A percentile compares a stretch with the other conserved stretches of the same genome.
Evolutionary conservation across 805 yeast genomes (phyloP).

Genomic region (Scheffersomyces lignosus): DNA sequence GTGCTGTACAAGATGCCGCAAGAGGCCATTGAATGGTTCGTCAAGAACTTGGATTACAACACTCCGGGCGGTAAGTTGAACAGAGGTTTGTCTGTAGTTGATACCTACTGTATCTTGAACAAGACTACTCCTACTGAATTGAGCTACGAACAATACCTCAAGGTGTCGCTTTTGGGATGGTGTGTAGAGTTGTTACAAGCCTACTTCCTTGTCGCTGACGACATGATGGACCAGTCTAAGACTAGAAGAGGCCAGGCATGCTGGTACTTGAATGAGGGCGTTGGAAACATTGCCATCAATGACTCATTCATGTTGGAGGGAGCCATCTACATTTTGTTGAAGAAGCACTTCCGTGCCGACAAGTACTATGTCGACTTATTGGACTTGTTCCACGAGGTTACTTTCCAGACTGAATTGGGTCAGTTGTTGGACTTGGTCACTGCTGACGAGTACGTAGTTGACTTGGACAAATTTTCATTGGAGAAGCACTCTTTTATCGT

Average conservation of each 20-base stretch:
- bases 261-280: constrained; percentile 83
- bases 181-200: constrained; percentile 92
- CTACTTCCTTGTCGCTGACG: constrained; percentile 95
- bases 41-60: constrained; percentile 72
- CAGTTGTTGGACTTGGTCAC: constrained; percentile 94
- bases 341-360: constrained; percentile 83
- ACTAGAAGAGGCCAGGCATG: constrained; percentile 99
- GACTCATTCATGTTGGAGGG: constrained; percentile 97
- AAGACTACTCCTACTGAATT: constrained; percentile 60
- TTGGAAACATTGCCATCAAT: constrained; percentile 92
- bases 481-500: constrained; percentile 94
- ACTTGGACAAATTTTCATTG: constrained; percentile 80
- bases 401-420: constrained; percentile 97
- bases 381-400: constrained; percentile 95
- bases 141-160: constrained; percentile 67
- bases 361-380: constrained; percentile 83
- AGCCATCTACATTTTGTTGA: constrained; percentile 83
- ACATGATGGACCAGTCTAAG: constrained; percentile 95
- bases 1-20: constrained; percentile 74
- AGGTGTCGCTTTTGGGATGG: constrained; percentile 93
- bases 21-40: constrained; percentile 87
- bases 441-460: constrained; percentile 95
- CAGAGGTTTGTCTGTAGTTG: constrained; percentile 94
- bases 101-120: constrained; percentile 81
- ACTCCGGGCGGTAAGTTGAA: constrained; percentile 96